These are phyloP conservation scores for Piedraia hortae DNA, from an alignment of 2,329 filamentous ascomycete species.

Conservation along the genomic window DNA sequence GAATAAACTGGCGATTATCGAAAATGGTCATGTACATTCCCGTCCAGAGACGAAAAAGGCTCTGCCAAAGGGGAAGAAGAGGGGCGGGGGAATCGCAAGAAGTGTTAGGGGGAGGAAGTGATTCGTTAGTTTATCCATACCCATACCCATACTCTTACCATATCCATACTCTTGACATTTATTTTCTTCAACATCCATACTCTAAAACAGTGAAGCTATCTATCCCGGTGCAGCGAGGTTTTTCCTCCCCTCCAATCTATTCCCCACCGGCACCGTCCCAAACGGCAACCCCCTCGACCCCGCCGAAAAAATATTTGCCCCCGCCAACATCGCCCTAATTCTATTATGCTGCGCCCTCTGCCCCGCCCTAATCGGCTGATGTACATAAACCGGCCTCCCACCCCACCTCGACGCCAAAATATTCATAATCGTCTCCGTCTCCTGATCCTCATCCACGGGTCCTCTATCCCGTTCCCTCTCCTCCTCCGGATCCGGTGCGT, in stretches of 20 bases:
- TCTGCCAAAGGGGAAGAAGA: conserved; percentile 10
- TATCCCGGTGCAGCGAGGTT: too few relatives aligned
- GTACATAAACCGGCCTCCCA: conserved; percentile 49
- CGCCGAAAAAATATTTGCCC: conserved; percentile 5
- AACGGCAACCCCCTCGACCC: too few relatives aligned
- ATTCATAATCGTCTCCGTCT: conserved; percentile 67
- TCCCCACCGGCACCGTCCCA: conserved; percentile 1
- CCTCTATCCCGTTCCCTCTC: conserved; percentile 45
- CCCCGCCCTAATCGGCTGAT: conserved; percentile 24
- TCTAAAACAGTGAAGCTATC: too few relatives aligned
- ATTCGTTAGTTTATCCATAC: too few relatives aligned
- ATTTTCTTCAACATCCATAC: too few relatives aligned
- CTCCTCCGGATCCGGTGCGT: conserved; percentile 54
- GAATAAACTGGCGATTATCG: conserved; percentile 29
- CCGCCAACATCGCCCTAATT: conserved; percentile 33
- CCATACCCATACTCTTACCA: too few relatives aligned
- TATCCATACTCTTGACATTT: too few relatives aligned
- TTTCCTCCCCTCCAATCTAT: not conserved
- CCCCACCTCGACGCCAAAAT: conserved; percentile 39
- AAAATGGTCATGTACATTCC: conserved; percentile 10
- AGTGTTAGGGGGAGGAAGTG: too few relatives aligned
- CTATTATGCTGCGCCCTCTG: conserved; percentile 32
- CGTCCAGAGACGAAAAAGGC: conserved; percentile 12
- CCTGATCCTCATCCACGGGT: conserved; percentile 81
- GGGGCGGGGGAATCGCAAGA: conserved; percentile 14